Conservation (phyloP, 1,284 basidiomycete species). For the Xerocomus nothofagi region DNA sequence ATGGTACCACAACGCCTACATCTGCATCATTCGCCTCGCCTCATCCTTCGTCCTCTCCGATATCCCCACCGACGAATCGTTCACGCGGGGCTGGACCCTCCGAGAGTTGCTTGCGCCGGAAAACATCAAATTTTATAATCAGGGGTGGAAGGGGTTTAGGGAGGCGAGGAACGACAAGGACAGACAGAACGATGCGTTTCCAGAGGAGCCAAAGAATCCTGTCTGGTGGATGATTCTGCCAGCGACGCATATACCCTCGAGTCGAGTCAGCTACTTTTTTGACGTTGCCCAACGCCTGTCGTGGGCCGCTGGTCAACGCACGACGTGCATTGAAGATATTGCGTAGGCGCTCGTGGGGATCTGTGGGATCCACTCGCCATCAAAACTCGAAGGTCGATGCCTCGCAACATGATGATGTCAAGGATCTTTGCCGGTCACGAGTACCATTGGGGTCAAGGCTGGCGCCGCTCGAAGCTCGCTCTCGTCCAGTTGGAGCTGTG, state of each 20-base stretch:
- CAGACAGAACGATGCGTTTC: background rate
- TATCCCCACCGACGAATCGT: constrained; percentile 8
- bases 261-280: constrained; percentile 5
- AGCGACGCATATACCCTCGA: constrained; percentile 3
- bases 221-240: constrained; percentile 4
- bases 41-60: constrained; percentile 4
- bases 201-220: background rate
- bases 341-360: constrained; percentile 17
- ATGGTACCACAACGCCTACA: constrained; percentile 12
- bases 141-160: constrained; percentile 2
- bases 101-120: constrained; percentile 13
- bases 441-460: too few relatives aligned
- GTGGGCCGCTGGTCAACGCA: constrained; percentile 12
- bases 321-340: constrained; percentile 12
- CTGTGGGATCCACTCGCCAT: constrained; percentile 13
- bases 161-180: constrained; percentile 8
- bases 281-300: constrained; percentile 9
- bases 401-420: too few relatives aligned
- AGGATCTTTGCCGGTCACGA: too few relatives aligned
- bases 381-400: too few relatives aligned
- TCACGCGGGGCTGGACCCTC: constrained; percentile 13
- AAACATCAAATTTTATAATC: constrained; percentile 11
- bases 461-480: too few relatives aligned
- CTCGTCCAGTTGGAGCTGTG: too few relatives aligned
- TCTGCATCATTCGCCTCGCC: constrained; percentile 13